Percentiles rank a stretch among this genome's conserved stretches.
Conservation (phyloP, 768 basidiomycete species). For the Macrolepiota albuminosa region DNA sequence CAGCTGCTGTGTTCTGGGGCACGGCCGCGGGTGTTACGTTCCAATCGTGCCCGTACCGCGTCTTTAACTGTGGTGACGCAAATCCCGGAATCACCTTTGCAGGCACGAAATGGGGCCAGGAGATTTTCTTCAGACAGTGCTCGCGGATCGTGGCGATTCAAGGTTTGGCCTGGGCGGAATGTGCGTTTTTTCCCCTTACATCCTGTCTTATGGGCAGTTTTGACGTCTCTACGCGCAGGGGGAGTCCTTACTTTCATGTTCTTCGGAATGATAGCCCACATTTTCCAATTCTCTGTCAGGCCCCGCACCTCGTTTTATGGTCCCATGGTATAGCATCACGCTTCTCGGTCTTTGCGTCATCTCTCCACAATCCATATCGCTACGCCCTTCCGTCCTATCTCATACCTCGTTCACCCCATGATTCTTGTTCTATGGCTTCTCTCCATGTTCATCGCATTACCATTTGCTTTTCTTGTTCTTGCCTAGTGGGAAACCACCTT, state of each 20-base stretch:
- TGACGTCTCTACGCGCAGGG: background rate
- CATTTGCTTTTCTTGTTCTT: background rate
- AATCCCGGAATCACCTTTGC: slow-evolving; percentile 4
- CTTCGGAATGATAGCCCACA: slow-evolving; percentile 9
- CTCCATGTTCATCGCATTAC: background rate
- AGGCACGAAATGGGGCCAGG: slow-evolving; percentile 8
- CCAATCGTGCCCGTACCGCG: slow-evolving; percentile 10
- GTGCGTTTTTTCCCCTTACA: background rate
- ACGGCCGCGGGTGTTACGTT: slow-evolving; percentile 8
- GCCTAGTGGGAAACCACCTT: background rate
- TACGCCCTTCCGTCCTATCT: background rate
- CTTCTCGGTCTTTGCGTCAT: background rate
- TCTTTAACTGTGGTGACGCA: slow-evolving; percentile 2
- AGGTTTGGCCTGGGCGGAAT: slow-evolving; percentile 11
- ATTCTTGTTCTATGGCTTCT: no score
- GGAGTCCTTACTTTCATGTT: slow-evolving; percentile 11
- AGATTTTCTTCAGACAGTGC: slow-evolving; percentile 13
- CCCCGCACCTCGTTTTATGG: slow-evolving; percentile 10
- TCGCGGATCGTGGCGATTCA: slow-evolving; percentile 12
- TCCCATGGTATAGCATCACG: background rate
- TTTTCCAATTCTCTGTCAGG: background rate
- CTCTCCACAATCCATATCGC: background rate
- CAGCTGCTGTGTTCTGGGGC: slow-evolving; percentile 14
- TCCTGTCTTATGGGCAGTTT: no score
- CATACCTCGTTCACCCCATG: background rate